Evolutionary conservation across 352 stramenopile genomes (phyloP).

Genomic region (Pythium volutum): DNA sequence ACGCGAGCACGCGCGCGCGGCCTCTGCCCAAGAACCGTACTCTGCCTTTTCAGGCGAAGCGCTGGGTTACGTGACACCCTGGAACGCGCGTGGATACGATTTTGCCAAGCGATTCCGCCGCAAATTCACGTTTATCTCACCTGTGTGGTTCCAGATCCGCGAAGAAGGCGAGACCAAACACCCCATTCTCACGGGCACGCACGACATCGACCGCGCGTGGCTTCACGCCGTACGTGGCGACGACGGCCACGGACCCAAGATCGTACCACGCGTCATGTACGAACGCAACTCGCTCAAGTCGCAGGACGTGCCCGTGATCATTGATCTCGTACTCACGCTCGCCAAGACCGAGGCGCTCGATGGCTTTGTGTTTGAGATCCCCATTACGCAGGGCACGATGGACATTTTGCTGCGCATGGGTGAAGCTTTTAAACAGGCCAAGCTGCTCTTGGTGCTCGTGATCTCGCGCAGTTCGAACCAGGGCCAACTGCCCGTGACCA

Average conservation of each 20-base stretch:
- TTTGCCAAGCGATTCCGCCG: constrained; percentile 60
- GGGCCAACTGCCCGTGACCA: constrained; percentile 46
- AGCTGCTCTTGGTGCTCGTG: constrained; percentile 65
- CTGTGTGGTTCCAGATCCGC: constrained; percentile 80
- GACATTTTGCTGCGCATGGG: constrained; percentile 60
- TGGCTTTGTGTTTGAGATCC: constrained; percentile 78
- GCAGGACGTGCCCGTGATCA: constrained; percentile 53
- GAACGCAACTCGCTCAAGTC: constrained; percentile 61
- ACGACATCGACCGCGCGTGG: constrained; percentile 72
- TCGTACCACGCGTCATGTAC: constrained; percentile 79
- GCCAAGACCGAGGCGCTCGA: constrained; percentile 47
- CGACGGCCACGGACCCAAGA: constrained; percentile 26
- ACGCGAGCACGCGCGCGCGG: constrained; percentile 36
- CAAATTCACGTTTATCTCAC: constrained; percentile 77
- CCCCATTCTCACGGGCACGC: constrained; percentile 60
- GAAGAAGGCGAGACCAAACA: constrained; percentile 38
- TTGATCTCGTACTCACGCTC: constrained; percentile 44
- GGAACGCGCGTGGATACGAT: constrained; percentile 79
- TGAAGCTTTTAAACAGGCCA: constrained; percentile 38
- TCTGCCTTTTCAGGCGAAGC: constrained; percentile 55
- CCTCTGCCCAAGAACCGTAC: not conserved
- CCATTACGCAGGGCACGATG: constrained; percentile 52
- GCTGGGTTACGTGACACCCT: constrained; percentile 78
- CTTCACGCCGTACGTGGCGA: constrained; percentile 32
- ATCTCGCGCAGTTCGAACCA: constrained; percentile 54